Percentiles rank a stretch among this genome's conserved stretches.
phyloP scores from a whole-genome alignment of 768 basidiomycete genomes.

The Termitomyces sp. region DNA sequence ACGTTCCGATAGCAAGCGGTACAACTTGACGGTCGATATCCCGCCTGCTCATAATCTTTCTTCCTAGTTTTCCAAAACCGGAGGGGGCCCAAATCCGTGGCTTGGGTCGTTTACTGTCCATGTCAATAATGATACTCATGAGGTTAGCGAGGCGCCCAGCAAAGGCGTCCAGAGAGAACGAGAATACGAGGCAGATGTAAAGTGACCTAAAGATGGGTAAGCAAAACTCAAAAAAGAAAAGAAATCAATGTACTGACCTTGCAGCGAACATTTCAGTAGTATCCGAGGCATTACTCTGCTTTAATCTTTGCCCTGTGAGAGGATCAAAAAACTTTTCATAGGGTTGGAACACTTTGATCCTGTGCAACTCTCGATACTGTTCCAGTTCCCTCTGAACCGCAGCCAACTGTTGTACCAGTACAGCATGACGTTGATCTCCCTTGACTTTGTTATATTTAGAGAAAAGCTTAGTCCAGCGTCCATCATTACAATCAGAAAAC shows the following conservation, averaged over 20 bases:
- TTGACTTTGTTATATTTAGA: conserved; percentile 14
- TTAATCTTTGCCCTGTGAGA: conserved; percentile 25
- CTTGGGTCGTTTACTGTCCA: conserved; percentile 30
- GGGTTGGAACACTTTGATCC: conserved; percentile 32
- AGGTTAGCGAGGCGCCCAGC: conserved; percentile 29
- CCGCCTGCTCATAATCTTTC: conserved; percentile 25
- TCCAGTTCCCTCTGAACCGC: conserved; percentile 23
- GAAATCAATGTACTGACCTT: conserved; percentile 19
- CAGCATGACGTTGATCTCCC: conserved; percentile 20
- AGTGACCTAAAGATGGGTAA: conserved; percentile 27
- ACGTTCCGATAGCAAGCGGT: conserved; percentile 32
- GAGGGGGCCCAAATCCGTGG: conserved; percentile 39
- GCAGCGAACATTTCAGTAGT: conserved; percentile 32
- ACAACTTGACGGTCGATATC: conserved; percentile 20
- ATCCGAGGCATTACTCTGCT: conserved; percentile 10
- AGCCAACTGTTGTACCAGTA: conserved; percentile 20
- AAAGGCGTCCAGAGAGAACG: conserved; percentile 36
- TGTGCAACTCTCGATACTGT: conserved; percentile 29
- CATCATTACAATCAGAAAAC: conserved; percentile 31
- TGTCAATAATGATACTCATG: conserved; percentile 25
- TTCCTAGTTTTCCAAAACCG: conserved; percentile 32
- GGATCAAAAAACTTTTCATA: conserved; percentile 38
- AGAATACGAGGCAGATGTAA: conserved; percentile 41
- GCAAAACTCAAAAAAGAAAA: neutral
- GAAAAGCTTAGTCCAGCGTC: conserved; percentile 30